Evolutionary conservation across 495 filamentous ascomycete species (phyloP).

Genomic region (Neurospora sp.): DNA sequence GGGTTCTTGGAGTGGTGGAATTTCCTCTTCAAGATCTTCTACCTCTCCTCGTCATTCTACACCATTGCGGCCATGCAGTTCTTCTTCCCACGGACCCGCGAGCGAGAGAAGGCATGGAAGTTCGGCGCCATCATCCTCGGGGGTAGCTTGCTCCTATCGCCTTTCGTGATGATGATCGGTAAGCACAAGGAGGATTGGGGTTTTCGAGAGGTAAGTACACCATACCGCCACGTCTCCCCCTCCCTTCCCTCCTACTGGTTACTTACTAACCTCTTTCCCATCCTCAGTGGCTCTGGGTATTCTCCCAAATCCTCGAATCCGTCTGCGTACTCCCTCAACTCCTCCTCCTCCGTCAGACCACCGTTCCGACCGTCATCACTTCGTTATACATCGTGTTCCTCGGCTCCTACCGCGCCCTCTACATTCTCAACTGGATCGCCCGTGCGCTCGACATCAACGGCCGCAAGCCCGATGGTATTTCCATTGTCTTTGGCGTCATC

Average conservation of each 20-base stretch:
- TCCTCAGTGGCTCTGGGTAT: conserved; percentile 62
- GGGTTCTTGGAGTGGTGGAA: conserved; percentile 40
- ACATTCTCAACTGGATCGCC: conserved; percentile 86
- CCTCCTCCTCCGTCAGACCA: conserved; percentile 83
- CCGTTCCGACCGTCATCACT: conserved; percentile 90
- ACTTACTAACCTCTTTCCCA: not conserved
- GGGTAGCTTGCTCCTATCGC: conserved; percentile 50
- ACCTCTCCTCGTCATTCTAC: conserved; percentile 75
- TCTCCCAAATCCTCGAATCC: conserved; percentile 85
- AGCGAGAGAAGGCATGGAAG: conserved; percentile 87
- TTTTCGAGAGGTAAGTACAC: conserved; percentile 46
- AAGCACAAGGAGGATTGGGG: conserved; percentile 26
- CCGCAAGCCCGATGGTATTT: conserved; percentile 55
- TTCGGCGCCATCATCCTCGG: conserved; percentile 55
- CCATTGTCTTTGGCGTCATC: conserved; percentile 74
- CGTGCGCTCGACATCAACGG: conserved; percentile 48
- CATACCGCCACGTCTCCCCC: not conserved
- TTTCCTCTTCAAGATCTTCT: conserved; percentile 75
- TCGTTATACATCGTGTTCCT: conserved; percentile 86
- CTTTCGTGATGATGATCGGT: conserved; percentile 57
- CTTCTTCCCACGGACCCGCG: conserved; percentile 77
- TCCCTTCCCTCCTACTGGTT: not conserved
- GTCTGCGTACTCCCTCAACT: conserved; percentile 86
- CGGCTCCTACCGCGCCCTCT: conserved; percentile 81
- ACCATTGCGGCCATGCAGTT: conserved; percentile 80